Evolutionary conservation across 179 eudicot genomes (phyloP).

Genomic region (Silene vulgaris): DNA sequence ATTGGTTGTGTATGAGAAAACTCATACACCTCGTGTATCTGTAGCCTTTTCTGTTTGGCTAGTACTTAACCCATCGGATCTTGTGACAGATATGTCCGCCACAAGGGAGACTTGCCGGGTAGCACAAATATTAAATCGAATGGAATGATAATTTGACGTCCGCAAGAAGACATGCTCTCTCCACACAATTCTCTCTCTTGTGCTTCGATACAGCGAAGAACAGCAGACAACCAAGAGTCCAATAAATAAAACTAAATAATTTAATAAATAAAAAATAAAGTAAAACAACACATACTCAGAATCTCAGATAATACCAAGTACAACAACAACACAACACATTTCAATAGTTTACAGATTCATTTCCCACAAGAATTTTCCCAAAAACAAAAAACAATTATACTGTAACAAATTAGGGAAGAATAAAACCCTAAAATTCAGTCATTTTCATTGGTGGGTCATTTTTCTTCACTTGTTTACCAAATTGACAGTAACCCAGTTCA

Average conservation of each 20-base stretch:
- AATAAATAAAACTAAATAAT: neutral
- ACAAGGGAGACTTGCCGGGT: too few relatives aligned
- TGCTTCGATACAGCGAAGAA: conserved; percentile 33
- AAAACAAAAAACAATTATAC: neutral
- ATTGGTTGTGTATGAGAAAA: too few relatives aligned
- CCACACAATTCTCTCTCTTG: conserved; percentile 16
- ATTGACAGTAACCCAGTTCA: conserved; percentile 15
- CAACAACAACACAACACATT: conserved; percentile 5
- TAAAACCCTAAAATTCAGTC: conserved; percentile 15
- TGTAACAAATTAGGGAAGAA: neutral
- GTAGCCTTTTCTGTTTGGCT: too few relatives aligned
- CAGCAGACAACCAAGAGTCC: conserved; percentile 26
- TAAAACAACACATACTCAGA: conserved; percentile 17
- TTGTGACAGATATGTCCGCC: too few relatives aligned
- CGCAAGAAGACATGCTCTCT: conserved; percentile 46
- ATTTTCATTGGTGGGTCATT: conserved; percentile 29
- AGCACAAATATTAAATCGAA: conserved; percentile 26
- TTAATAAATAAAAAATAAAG: neutral
- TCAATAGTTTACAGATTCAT: conserved; percentile 25
- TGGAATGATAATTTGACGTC: conserved; percentile 70
- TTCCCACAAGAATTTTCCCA: conserved; percentile 7
- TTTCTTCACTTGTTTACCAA: neutral
- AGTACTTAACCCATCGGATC: too few relatives aligned
- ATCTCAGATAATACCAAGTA: neutral
- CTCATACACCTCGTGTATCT: too few relatives aligned